Evolutionary conservation across 352 stramenopile genomes (phyloP), one percentile per base, ranked within the genome.

Genomic region (Globisporangium middletonii): DNA sequence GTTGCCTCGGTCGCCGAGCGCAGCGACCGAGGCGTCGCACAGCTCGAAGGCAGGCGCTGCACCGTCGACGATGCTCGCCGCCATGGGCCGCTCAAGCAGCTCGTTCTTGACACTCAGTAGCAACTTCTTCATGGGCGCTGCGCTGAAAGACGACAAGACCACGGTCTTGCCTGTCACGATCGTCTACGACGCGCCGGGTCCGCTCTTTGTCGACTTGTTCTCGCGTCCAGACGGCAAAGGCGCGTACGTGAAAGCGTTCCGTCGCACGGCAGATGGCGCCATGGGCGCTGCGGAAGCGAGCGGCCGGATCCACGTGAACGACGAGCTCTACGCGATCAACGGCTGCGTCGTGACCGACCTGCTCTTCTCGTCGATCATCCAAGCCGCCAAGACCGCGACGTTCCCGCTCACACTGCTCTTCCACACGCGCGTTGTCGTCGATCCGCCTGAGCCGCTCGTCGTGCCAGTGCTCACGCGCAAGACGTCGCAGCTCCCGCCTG

Each of bases 261-360:
- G 83, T 15, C 66, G 75, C n/a, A 79, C 72, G 65, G 49, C 72
- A 0, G 76, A 86, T n/a, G 77, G 77, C 4, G 48, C 59, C 0
- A 77, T 79, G 64, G 81, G 72, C 30, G 74, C 71, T 12, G 71
- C 83, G 2, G 79, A 93, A 63, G 76, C 74, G 18, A 73, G 69
- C 5, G 73, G 76, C 18, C 59, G 65, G n/a, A 66, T 93, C 23
- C 80, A 68, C 27, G 59, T 84, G 2, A 71, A 83, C 33, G 83
- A 93, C 59, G 72, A 83, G 59, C 51, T 93, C n/a, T 82, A 81
- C 49, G 61, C 70, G 11, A 89, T 93, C 59, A 89, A 93, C 58
- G 64, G 57, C 23, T 57, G 73, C 13, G 62, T 83, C 19, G 71
- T 92, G 51, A 83, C 77, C 13, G 71, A 80, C 6, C 64, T 83